Conservation (phyloP, 805 yeast species). For the Suhomyces emberorum region DNA sequence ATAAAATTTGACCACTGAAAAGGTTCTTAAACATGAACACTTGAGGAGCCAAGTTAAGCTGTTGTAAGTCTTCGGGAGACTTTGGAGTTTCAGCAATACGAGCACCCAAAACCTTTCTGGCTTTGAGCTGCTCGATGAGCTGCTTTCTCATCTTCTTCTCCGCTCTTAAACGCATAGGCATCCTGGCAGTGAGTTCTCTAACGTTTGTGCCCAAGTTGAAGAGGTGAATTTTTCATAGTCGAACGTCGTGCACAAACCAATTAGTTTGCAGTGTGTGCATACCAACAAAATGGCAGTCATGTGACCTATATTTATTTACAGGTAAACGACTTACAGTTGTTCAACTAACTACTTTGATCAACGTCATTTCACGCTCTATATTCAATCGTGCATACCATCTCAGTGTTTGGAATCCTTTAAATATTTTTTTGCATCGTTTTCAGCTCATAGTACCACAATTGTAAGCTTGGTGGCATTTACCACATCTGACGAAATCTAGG, state of each 20-base stretch:
- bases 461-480: too few relatives aligned
- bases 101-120: constrained; percentile 41
- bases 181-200: constrained; percentile 18
- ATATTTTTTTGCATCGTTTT: too few relatives aligned
- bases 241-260: neutral
- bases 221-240: neutral
- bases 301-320: too few relatives aligned
- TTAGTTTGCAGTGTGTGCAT: too few relatives aligned
- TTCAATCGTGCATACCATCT: too few relatives aligned
- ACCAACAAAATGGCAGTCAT: too few relatives aligned
- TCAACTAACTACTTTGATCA: too few relatives aligned
- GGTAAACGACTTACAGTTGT: too few relatives aligned
- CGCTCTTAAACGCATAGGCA: constrained; percentile 40
- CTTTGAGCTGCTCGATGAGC: constrained; percentile 43
- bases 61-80: constrained; percentile 27
- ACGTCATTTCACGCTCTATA: too few relatives aligned
- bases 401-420: too few relatives aligned
- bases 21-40: constrained; percentile 79
- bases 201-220: neutral
- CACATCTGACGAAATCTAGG: too few relatives aligned
- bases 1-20: constrained; percentile 85
- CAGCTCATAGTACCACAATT: too few relatives aligned
- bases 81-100: constrained; percentile 40
- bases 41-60: constrained; percentile 73
- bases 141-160: constrained; percentile 47